Base-by-base conservation (phyloP, 2,329 filamentous ascomycete species). In the Penicillium verrucosum region DNA sequence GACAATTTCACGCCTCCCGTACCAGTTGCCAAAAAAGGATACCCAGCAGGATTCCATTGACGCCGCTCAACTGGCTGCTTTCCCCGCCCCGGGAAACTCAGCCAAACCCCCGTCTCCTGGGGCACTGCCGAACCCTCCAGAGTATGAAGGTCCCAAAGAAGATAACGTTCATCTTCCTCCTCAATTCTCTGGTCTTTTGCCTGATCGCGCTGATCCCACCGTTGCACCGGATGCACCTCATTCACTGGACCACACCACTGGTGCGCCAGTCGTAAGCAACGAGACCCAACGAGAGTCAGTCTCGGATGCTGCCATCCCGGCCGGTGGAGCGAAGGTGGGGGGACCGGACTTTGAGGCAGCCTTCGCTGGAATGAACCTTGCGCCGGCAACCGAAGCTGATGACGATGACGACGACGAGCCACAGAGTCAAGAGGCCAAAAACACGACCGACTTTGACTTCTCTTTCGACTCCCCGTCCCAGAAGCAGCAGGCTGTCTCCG, bases 1-100 rank as follows among this genome's bases (percentile, higher is more conserved):
- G 94, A 99, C 70, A 88, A 97, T 73, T 97, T 97, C 70, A 87
- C 89, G 0, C 85, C 89, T 14, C 82, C 84, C 30, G 81, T 78
- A 42, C 74, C 80, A 1, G 66, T 67, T 45, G 58, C 58, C n/a
- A 62, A 69, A 43, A 43, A 65, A 66, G 25, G 66, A 65, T 37
- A 59, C 65, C 45, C 64, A 66, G 58, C 67, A 61, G 32, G 69
- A 68, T 58, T 70, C 60, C 51, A 76, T 69, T 58, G 77, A 68
- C 61, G 74, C 63, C 58, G 71, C 68, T 64, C 74, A 69, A 58
- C 69, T 72, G 60, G 62, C 68, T 61, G 59, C 75, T 59, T 72
- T 77, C 69, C 64, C 75, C 64, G 59, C 72, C 36, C 72, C 74
- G n/a, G 73, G 77, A 21, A 71, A 74, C 8, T 68, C 73, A 21